These are phyloP conservation scores for Scheffersomyces parashehatae DNA, from an alignment of 1,139 yeast species.

Conservation along the genomic window DNA sequence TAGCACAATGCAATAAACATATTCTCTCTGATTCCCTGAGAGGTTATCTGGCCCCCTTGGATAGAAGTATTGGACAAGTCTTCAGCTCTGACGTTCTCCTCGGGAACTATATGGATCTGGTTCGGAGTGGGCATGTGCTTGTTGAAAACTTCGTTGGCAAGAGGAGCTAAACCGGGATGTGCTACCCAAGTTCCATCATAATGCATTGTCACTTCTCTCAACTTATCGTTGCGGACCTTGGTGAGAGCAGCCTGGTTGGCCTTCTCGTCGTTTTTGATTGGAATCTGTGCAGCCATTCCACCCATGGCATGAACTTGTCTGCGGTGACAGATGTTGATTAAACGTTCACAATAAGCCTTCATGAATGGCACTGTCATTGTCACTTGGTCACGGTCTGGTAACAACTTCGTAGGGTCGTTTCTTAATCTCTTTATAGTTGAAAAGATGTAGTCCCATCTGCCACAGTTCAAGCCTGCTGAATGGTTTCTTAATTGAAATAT, in stretches of 20 bases:
- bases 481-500: slow-evolving; percentile 75
- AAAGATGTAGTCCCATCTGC: slow-evolving; percentile 83
- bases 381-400: slow-evolving; percentile 74
- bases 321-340: slow-evolving; percentile 71
- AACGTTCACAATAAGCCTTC: slow-evolving; percentile 66
- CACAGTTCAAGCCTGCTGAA: slow-evolving; percentile 77
- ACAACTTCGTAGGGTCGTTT: slow-evolving; percentile 59
- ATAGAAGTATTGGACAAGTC: slow-evolving; percentile 14
- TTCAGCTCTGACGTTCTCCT: slow-evolving; percentile 10
- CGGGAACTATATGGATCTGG: slow-evolving; percentile 16
- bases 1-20: slow-evolving; percentile 18
- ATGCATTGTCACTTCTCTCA: slow-evolving; percentile 24
- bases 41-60: slow-evolving; percentile 13
- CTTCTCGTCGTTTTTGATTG: slow-evolving; percentile 65
- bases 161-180: slow-evolving; percentile 18
- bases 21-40: slow-evolving; percentile 16
- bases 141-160: slow-evolving; percentile 17
- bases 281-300: slow-evolving; percentile 85
- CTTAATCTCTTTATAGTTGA: slow-evolving; percentile 69
- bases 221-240: slow-evolving; percentile 70
- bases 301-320: slow-evolving; percentile 83
- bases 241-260: slow-evolving; percentile 70
- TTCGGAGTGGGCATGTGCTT: slow-evolving; percentile 19
- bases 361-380: slow-evolving; percentile 77
- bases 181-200: slow-evolving; percentile 23